Percentiles rank a stretch among this genome's conserved stretches.
Conservation (phyloP, 768 basidiomycete species). For the Termitomyces sp. region DNA sequence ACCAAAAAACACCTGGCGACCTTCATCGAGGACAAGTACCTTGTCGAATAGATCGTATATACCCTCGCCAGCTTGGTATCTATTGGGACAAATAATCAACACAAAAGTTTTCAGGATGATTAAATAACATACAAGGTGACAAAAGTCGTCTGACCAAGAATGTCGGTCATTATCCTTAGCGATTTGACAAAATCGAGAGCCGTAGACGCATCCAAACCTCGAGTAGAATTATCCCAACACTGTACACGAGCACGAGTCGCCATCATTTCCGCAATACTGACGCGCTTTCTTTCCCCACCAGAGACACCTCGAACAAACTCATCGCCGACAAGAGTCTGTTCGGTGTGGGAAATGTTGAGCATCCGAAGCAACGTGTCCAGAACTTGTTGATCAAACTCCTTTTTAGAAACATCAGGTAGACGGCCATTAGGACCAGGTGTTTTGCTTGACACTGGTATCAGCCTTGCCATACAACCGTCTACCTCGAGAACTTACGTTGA, state of each 20-base stretch:
- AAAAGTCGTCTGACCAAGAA: slow-evolving; percentile 76
- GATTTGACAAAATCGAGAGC: slow-evolving; percentile 83
- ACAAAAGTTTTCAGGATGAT: not conserved
- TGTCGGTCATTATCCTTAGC: slow-evolving; percentile 77
- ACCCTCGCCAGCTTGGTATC: slow-evolving; percentile 79
- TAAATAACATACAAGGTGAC: slow-evolving; percentile 54
- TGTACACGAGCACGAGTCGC: slow-evolving; percentile 75
- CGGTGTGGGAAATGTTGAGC: slow-evolving; percentile 83
- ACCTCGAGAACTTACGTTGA: slow-evolving; percentile 37
- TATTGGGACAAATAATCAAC: slow-evolving; percentile 10
- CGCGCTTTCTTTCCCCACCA: slow-evolving; percentile 75
- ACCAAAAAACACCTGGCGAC: slow-evolving; percentile 80
- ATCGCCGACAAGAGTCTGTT: slow-evolving; percentile 76
- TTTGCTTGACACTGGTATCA: slow-evolving; percentile 30
- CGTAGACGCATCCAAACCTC: slow-evolving; percentile 81
- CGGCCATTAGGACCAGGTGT: slow-evolving; percentile 72
- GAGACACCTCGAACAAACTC: slow-evolving; percentile 81
- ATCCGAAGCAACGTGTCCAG: slow-evolving; percentile 63
- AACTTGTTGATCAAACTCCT: slow-evolving; percentile 51
- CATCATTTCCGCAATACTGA: slow-evolving; percentile 87
- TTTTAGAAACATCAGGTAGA: slow-evolving; percentile 58
- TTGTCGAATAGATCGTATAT: slow-evolving; percentile 83
- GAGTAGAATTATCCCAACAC: slow-evolving; percentile 81
- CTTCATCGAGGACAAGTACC: slow-evolving; percentile 77
- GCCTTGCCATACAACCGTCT: not conserved